Conservation (phyloP, 2,329 filamentous ascomycete genomes). For the Cladophialophora carrionii region DNA sequence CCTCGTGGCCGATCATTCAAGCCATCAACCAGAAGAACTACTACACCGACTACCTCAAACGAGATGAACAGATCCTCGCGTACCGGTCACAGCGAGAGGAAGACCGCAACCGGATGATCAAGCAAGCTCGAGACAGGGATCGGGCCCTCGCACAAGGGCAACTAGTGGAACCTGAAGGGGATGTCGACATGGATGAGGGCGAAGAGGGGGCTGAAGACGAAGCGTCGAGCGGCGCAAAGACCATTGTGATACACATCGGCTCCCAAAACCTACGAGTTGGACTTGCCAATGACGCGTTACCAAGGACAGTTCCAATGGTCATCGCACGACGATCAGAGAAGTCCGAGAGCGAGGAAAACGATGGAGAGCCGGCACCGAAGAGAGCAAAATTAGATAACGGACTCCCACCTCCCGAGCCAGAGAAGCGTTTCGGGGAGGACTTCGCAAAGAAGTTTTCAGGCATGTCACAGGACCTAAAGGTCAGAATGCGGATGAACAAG, state of each 20-base stretch:
- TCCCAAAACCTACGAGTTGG: constrained; percentile 95
- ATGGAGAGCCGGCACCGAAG: constrained; percentile 75
- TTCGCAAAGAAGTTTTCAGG: constrained; percentile 71
- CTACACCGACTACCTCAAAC: constrained; percentile 97
- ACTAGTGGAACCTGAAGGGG: constrained; percentile 47
- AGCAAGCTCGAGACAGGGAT: constrained; percentile 84
- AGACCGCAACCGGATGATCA: constrained; percentile 78
- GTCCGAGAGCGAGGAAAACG: constrained; percentile 82
- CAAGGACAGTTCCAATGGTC: constrained; percentile 91
- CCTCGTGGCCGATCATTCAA: constrained; percentile 86
- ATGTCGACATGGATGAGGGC: constrained; percentile 63
- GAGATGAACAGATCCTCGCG: constrained; percentile 93
- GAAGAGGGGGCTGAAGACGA: constrained; percentile 60
- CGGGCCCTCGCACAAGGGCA: constrained; percentile 77
- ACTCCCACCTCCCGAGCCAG: constrained; percentile 54
- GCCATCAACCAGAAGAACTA: constrained; percentile 99
- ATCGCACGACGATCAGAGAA: constrained; percentile 77
- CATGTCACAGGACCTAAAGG: constrained; percentile 83
- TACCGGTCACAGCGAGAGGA: constrained; percentile 87
- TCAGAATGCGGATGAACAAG: constrained; percentile 91
- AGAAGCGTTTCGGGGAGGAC: constrained; percentile 88
- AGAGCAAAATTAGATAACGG: constrained; percentile 62
- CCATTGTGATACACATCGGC: constrained; percentile 92
- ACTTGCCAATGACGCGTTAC: constrained; percentile 91
- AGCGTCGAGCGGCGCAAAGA: constrained; percentile 77